A percentile compares a stretch with the other conserved stretches of the same genome.
Evolutionary conservation across 306 rosid genomes (phyloP).

Genomic region (Phaseolus lunatus): DNA sequence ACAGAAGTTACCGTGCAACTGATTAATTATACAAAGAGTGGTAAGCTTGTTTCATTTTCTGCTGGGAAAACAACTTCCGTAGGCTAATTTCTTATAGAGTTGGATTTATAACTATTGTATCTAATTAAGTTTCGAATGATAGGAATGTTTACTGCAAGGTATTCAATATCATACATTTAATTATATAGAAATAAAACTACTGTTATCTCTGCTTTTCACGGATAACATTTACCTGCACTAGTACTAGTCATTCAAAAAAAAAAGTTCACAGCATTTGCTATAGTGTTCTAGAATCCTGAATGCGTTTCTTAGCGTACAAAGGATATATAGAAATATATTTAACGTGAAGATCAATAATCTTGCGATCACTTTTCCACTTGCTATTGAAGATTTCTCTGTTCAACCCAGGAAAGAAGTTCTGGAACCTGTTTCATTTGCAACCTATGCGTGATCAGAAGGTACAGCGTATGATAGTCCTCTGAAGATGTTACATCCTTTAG

Average conservation of each 20-base stretch:
- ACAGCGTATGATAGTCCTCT: constrained; percentile 24
- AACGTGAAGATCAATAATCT: constrained; percentile 19
- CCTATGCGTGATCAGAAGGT: constrained; percentile 99
- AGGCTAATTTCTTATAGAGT: constrained; percentile 1
- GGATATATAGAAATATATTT: constrained; percentile 22
- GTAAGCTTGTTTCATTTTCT: constrained; percentile 53
- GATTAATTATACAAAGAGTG: constrained; percentile 86
- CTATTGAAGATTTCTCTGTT: constrained; percentile 43
- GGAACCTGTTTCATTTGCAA: constrained; percentile 97
- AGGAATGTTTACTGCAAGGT: constrained; percentile 11
- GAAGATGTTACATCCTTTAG: constrained; percentile 31
- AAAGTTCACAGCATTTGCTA: not conserved
- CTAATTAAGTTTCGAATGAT: constrained; percentile 23
- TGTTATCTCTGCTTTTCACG: constrained; percentile 2
- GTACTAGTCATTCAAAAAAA: not conserved
- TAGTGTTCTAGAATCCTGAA: constrained; percentile 21
- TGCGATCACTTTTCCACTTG: constrained; percentile 30
- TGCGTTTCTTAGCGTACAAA: constrained; percentile 1
- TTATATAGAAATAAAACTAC: constrained; percentile 6
- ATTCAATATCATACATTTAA: not conserved
- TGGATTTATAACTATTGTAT: constrained; percentile 8
- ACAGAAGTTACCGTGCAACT: constrained; percentile 95
- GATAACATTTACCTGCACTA: constrained; percentile 1
- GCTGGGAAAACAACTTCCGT: constrained; percentile 5
- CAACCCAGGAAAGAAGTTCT: constrained; percentile 86